These are phyloP conservation scores for Spergularia azorica DNA, from an alignment of 179 eudicot species.

Conservation along the genomic window DNA sequence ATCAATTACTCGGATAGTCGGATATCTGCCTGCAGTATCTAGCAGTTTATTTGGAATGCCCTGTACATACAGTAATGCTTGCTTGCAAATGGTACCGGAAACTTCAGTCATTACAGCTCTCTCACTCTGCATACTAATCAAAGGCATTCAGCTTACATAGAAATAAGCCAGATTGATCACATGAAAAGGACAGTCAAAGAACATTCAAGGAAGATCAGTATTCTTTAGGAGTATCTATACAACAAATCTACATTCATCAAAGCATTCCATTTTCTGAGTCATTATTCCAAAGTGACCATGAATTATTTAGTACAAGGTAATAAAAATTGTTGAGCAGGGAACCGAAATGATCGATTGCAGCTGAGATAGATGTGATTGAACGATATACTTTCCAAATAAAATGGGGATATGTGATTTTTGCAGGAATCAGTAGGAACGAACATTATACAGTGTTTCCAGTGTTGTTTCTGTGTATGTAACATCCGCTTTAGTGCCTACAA, in stretches of 20 bases:
- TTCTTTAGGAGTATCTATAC: background rate
- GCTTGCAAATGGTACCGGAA: constrained; percentile 99
- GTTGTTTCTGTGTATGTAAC: too few relatives aligned
- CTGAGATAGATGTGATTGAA: too few relatives aligned
- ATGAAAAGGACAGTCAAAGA: constrained; percentile 1
- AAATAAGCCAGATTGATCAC: constrained; percentile 15
- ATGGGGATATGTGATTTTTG: too few relatives aligned
- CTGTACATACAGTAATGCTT: constrained; percentile 53
- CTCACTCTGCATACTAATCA: constrained; percentile 95
- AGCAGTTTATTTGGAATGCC: constrained; percentile 93
- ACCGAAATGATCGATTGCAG: too few relatives aligned
- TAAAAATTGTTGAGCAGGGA: too few relatives aligned
- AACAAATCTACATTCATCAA: background rate
- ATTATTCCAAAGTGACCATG: too few relatives aligned
- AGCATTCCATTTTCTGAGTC: background rate
- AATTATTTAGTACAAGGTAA: too few relatives aligned
- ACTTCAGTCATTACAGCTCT: constrained; percentile 95
- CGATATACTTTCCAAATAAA: too few relatives aligned
- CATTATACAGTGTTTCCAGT: too few relatives aligned
- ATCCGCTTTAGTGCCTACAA: too few relatives aligned
- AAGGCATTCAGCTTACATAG: constrained; percentile 31
- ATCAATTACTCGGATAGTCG: constrained; percentile 69
- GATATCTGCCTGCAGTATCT: constrained; percentile 74
- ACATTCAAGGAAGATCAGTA: background rate
- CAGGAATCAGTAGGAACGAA: too few relatives aligned